Conservation (phyloP, 2,329 filamentous ascomycete species). For the Cucurbitaria berberidis region DNA sequence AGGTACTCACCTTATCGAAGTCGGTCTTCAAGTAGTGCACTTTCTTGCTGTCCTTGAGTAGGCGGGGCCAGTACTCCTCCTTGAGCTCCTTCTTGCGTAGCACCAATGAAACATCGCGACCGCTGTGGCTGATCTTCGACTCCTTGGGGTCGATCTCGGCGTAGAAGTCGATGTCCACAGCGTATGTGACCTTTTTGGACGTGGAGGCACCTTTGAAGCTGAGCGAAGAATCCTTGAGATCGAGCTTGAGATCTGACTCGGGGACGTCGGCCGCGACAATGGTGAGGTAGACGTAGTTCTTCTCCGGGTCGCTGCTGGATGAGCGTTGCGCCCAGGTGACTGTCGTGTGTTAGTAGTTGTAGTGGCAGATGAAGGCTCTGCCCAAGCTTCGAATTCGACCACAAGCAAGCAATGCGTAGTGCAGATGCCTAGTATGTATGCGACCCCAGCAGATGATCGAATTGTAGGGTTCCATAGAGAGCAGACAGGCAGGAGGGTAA, state of each 20-base stretch:
- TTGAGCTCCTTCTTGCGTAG: conserved; percentile 97
- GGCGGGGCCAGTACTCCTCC: conserved; percentile 92
- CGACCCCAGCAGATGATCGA: too few species aligned
- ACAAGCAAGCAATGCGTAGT: not conserved
- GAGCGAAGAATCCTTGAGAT: conserved; percentile 73
- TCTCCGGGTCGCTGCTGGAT: conserved; percentile 74
- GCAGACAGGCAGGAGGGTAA: not conserved
- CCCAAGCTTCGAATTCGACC: conserved; percentile 2
- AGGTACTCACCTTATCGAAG: conserved; percentile 81
- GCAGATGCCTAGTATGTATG: not conserved
- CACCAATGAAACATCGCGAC: conserved; percentile 86
- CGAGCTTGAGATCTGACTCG: conserved; percentile 76
- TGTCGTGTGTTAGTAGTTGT: conserved; percentile 51
- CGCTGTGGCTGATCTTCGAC: conserved; percentile 86
- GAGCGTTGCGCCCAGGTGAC: conserved; percentile 99
- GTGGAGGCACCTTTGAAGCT: conserved; percentile 83
- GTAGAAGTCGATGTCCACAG: conserved; percentile 85
- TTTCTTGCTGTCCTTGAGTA: conserved; percentile 89
- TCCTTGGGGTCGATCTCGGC: conserved; percentile 85
- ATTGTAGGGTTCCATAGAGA: not conserved
- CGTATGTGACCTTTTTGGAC: conserved; percentile 85
- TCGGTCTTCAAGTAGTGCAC: conserved; percentile 97
- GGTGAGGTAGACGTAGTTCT: conserved; percentile 95
- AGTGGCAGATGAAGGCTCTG: conserved; percentile 2
- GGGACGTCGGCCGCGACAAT: conserved; percentile 87